These are phyloP conservation scores for Blumeria graminis DNA, from an alignment of 2,329 filamentous ascomycete genomes.

Conservation along the genomic window DNA sequence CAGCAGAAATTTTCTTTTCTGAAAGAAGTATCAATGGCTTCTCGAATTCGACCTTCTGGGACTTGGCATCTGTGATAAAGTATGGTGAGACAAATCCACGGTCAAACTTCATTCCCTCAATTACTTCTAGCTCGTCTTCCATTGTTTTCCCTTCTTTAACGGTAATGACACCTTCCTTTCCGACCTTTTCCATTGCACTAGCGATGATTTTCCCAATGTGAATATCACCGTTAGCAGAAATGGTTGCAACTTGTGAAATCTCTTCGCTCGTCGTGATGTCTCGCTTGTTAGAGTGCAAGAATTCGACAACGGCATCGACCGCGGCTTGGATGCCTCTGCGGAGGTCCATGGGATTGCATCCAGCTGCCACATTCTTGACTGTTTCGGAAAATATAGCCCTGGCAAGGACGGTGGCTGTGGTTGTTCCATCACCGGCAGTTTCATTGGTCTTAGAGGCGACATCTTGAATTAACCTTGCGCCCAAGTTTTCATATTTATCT, in stretches of 20 bases:
- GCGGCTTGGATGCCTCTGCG: slow-evolving; percentile 91
- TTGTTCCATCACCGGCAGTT: slow-evolving; percentile 94
- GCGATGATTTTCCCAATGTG: slow-evolving; percentile 92
- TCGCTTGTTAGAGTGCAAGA: slow-evolving; percentile 83
- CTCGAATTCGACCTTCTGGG: slow-evolving; percentile 98
- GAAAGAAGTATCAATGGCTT: slow-evolving; percentile 96
- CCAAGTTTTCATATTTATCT: slow-evolving; percentile 99
- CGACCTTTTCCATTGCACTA: slow-evolving; percentile 98
- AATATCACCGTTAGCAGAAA: slow-evolving; percentile 87
- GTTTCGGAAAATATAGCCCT: slow-evolving; percentile 99
- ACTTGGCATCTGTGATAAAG: slow-evolving; percentile 99
- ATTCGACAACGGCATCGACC: slow-evolving; percentile 84
- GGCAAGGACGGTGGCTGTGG: slow-evolving; percentile 87
- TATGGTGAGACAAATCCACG: slow-evolving; percentile 95
- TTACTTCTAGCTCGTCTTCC: slow-evolving; percentile 91
- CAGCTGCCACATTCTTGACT: slow-evolving; percentile 97
- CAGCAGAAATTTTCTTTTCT: slow-evolving; percentile 99
- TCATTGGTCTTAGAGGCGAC: slow-evolving; percentile 99
- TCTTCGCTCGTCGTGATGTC: slow-evolving; percentile 95
- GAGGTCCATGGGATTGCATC: slow-evolving; percentile 99
- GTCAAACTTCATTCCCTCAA: slow-evolving; percentile 99
- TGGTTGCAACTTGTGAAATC: slow-evolving; percentile 94
- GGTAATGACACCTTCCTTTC: slow-evolving; percentile 99
- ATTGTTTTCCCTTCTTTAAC: slow-evolving; percentile 99
- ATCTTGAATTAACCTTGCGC: slow-evolving; percentile 86